Evolutionary conservation across 2,329 filamentous ascomycete genomes (phyloP), one percentile per base, ranked within the genome.

Genomic region (Neoarthrinium moseri): DNA sequence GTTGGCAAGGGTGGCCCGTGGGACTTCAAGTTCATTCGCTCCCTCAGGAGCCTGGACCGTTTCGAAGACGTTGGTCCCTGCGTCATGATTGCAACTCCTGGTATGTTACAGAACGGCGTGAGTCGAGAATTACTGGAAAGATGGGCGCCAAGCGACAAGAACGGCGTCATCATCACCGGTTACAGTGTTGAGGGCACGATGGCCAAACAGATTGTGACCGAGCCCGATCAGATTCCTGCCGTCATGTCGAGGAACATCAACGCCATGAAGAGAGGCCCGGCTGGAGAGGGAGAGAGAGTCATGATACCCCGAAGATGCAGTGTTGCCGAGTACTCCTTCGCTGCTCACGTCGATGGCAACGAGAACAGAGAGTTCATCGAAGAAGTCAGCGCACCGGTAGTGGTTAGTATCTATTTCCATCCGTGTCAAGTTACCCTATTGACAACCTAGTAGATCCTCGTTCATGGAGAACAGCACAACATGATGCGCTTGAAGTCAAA

Each of bases 181-280:
- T 99, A 99, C 71, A 96, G 91, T 50, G 92, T 99, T 6, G 94
- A 99, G 68, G 94, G 94, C 5, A 99, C 94, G 1, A 97, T 99
- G 92, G 94, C 91, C 4, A 92, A 96, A 67, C 84, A 94, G 58
- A 89, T 99, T 51, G 86, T 97, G 70, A 89, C 92, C 55, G 94
- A 97, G 63, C 94, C 94, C 0, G 91, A 96, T 50, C 86, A 91
- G 59, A 97, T 99, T 47, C 91, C 91, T 49, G 92, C 92, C 0
- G 87, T 97, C 58, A 97, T 96, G 85, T 90, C 85, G 33, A 77
- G 87, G 46, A 83, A 81, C 56, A 77, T 78, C 23, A 83, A 80
- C 1, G 81, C 78, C 2, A 80, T 83, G 33, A 77, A 84, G 22
- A 74, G 84, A 48, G 80, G 78, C 12, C 77, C 82, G 6, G 81